phyloP scores from a whole-genome alignment of 108 stramenopile genomes.

The Nannochloropsis gaditana region DNA sequence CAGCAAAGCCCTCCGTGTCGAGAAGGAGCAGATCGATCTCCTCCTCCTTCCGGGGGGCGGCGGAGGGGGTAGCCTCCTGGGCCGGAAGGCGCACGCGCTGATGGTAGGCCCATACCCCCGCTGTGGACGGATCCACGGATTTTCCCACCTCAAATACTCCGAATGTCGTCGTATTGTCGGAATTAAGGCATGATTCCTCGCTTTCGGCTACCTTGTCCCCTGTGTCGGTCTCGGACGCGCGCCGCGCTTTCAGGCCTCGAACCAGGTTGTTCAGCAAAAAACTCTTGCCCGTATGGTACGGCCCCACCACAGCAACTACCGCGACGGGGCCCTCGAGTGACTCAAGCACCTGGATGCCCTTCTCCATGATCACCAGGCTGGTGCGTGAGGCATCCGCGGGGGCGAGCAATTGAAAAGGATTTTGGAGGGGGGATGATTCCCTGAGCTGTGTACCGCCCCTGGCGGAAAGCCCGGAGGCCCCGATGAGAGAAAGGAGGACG shows the following conservation, averaged over 20 bases:
- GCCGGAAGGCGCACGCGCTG: neutral
- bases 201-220: neutral
- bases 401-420: slow-evolving; percentile 7
- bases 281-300: slow-evolving; percentile 47
- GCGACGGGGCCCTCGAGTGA: neutral
- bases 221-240: neutral
- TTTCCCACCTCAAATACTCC: slow-evolving; percentile 41
- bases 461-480: no score
- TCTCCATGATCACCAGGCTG: neutral
- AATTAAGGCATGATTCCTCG: neutral
- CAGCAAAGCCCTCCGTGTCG: slow-evolving; percentile 49
- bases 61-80: neutral
- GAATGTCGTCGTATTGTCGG: neutral
- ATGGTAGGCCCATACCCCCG: slow-evolving; percentile 47
- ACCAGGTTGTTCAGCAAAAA: slow-evolving; percentile 38
- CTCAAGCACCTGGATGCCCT: neutral
- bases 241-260: neutral
- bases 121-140: slow-evolving; percentile 42
- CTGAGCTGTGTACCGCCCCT: no score
- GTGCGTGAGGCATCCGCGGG: neutral
- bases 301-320: slow-evolving; percentile 24
- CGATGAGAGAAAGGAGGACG: no score
- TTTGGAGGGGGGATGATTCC: neutral
- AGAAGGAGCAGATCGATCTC: slow-evolving; percentile 27
- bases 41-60: neutral